Base-by-base conservation (phyloP, 768 basidiomycete species). In the Rhodotorula kratochvilovae region DNA sequence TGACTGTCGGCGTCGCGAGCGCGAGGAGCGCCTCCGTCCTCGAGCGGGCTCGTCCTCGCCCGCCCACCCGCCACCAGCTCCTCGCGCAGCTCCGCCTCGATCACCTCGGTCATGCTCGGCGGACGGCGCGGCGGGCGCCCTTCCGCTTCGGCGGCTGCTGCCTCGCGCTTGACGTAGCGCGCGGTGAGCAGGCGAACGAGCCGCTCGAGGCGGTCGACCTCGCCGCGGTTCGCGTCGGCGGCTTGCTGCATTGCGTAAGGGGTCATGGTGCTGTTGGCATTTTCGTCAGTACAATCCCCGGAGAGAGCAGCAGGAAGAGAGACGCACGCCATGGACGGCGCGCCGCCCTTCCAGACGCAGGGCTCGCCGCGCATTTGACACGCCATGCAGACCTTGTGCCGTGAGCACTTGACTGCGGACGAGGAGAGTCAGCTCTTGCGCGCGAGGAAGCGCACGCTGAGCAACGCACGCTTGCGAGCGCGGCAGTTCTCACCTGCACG, bases 401-500 rank as follows among this genome's bases (percentile, higher is more conserved):
- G 57, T 10, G 61, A 63, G 53, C 70, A 71, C 27, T 50, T 51
- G 6, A 36, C 36, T 65, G 64, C 11, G 42, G 29, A 16, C 6
- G 31, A 62, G 17, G 6, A 13, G 13, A 10, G 23, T 39, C 35
- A 27, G 35, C 23, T 21, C 13, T 5, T 21, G 21, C 11, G 17
- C 25, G 50, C 25, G 6, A 25, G 33, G 16, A 2, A 36, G 10
- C 17, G 13, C 6, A 10, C 3, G 45, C 21, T 13, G 16, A 1
- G 48, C 6, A 23, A 27, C 43, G 55, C 35, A 58, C 64, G 17
- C 35, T 63, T 71, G 36, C 61, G 33, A 0, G 8, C 1, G 11
- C 66, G 55, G 42, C 70, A 71, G 36, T 50, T 42, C 43, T 67
- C 61, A 35, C 70, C 70, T 71, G 55, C 33, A 17, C 8, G 27